Evolutionary conservation across 73 alveolate species (phyloP).

Genomic region (Paramecium primaurelia): DNA sequence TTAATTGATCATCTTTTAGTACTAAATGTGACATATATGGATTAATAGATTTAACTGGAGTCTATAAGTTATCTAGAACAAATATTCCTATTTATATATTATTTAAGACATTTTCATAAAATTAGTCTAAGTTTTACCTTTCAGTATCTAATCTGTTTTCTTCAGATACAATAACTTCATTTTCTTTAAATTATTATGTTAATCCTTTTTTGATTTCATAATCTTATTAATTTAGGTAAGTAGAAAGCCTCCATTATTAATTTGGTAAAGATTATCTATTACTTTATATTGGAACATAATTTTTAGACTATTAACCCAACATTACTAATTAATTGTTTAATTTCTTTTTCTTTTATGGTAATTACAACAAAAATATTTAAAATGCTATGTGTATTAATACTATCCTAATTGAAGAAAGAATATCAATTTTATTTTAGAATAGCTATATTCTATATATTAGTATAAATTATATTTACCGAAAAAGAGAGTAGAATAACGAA

Average conservation of each 20-base stretch:
- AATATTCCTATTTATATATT: not conserved
- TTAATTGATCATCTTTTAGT: not conserved
- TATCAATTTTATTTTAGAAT: not conserved
- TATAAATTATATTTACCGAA: not conserved
- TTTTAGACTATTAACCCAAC: not conserved
- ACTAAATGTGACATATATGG: conserved; percentile 5
- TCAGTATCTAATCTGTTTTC: not conserved
- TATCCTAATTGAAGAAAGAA: not conserved
- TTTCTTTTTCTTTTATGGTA: not conserved
- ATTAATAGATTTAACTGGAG: not conserved
- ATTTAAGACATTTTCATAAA: not conserved
- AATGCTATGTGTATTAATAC: not conserved
- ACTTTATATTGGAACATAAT: not conserved
- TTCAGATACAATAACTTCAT: not conserved
- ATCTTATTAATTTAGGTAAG: not conserved
- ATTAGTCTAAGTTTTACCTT: not conserved
- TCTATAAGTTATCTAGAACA: not conserved
- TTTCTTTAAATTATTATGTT: not conserved
- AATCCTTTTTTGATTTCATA: not conserved
- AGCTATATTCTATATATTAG: not conserved
- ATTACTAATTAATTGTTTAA: not conserved
- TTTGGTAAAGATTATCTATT: not conserved
- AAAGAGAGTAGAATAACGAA: not conserved
- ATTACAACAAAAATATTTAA: not conserved
- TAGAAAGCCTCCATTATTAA: not conserved